Evolutionary conservation across 2,329 filamentous ascomycete genomes (phyloP).

Genomic region (Raffaelea arxii): DNA sequence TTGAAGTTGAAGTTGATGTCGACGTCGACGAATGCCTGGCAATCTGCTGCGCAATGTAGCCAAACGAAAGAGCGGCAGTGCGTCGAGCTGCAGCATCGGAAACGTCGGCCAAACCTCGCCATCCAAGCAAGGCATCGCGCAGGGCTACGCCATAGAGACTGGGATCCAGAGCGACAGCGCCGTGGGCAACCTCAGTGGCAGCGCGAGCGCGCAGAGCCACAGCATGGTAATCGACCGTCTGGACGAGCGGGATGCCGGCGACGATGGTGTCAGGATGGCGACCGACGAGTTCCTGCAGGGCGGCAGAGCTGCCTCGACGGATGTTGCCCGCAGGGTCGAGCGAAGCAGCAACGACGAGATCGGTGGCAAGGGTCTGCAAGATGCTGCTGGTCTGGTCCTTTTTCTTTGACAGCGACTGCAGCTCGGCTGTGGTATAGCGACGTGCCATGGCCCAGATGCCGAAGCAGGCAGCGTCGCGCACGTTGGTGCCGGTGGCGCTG

Average conservation of each 20-base stretch:
- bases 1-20: too few relatives aligned
- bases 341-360: conserved; percentile 72
- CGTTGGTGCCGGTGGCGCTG: conserved; percentile 77
- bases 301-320: conserved; percentile 81
- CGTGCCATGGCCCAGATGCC: conserved; percentile 89
- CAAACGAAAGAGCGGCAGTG: conserved; percentile 61
- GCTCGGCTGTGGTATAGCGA: conserved; percentile 72
- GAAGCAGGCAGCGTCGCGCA: conserved; percentile 91
- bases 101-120: conserved; percentile 78
- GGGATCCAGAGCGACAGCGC: conserved; percentile 53
- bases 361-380: conserved; percentile 68
- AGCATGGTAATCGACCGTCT: conserved; percentile 85
- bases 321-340: conserved; percentile 91
- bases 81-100: conserved; percentile 65
- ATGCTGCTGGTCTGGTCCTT: conserved; percentile 20
- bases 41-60: conserved; percentile 38
- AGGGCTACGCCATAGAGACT: conserved; percentile 61
- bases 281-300: conserved; percentile 86
- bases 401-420: conserved; percentile 49
- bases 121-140: conserved; percentile 62
- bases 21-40: not conserved
- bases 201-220: conserved; percentile 82
- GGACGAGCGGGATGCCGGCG: conserved; percentile 77
- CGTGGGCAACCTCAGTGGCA: conserved; percentile 64
- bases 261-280: conserved; percentile 79